These are phyloP conservation scores for Tetrahymena thermophila DNA, from an alignment of 73 alveolate species.

Conservation along the genomic window DNA sequence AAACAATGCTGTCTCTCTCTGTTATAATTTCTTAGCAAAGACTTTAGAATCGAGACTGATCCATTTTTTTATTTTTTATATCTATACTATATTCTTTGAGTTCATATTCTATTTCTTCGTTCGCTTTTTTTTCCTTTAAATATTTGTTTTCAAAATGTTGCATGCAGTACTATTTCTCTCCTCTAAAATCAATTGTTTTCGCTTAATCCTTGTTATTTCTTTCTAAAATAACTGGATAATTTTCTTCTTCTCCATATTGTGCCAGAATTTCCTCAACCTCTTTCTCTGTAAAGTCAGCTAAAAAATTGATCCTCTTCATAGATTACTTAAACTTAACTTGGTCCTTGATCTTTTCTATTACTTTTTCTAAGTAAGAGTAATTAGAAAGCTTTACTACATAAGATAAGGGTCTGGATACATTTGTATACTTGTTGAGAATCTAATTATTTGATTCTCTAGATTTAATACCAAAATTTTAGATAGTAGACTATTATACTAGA, in stretches of 20 bases:
- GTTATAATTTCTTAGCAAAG: neutral
- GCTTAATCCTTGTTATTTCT: neutral
- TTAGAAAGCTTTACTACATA: neutral
- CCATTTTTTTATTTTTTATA: neutral
- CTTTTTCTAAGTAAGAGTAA: neutral
- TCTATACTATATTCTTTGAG: neutral
- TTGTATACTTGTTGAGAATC: neutral
- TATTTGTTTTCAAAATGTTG: neutral
- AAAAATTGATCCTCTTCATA: neutral
- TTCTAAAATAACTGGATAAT: neutral
- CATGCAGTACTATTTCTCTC: neutral
- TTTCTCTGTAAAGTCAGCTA: neutral
- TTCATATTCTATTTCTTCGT: neutral
- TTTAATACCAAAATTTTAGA: too few species aligned
- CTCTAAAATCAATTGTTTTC: neutral
- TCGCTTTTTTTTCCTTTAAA: neutral
- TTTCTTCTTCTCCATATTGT: neutral
- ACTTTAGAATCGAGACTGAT: neutral
- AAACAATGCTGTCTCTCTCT: neutral
- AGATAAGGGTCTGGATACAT: neutral
- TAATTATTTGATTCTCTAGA: neutral
- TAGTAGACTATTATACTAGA: too few species aligned
- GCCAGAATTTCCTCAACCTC: neutral
- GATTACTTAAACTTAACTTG: neutral
- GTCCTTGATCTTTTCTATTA: neutral